Evolutionary conservation across 2,329 filamentous ascomycete genomes (phyloP).

Genomic region (Ambrosiella xylebori): DNA sequence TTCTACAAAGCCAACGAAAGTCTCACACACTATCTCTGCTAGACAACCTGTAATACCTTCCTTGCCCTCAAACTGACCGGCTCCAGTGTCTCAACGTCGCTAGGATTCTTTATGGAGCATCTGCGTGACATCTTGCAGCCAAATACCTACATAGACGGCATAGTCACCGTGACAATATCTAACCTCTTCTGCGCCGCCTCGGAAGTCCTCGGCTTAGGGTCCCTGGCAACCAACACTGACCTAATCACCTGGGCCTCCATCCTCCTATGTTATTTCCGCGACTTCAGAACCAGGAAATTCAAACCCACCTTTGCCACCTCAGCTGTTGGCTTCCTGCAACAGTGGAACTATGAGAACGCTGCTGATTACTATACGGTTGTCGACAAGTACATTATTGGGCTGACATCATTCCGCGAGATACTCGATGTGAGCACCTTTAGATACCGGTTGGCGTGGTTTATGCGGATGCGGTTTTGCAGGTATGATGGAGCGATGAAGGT

Average conservation of each 20-base stretch:
- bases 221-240: conserved; percentile 7
- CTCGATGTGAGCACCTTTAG: neutral
- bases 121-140: neutral
- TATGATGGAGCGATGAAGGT: neutral
- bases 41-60: conserved; percentile 9
- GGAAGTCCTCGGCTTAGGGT: neutral
- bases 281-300: conserved; percentile 6
- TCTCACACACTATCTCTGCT: conserved; percentile 6
- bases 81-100: neutral
- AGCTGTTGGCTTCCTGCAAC: neutral
- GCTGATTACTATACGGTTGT: conserved; percentile 1
- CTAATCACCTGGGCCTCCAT: conserved; percentile 7
- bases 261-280: conserved; percentile 3
- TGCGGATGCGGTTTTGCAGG: conserved; percentile 4
- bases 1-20: neutral
- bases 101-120: conserved; percentile 4
- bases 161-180: neutral
- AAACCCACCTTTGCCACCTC: conserved; percentile 5
- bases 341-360: conserved; percentile 4
- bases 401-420: neutral
- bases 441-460: conserved; percentile 2
- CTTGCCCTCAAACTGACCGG: conserved; percentile 3
- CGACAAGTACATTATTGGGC: conserved; percentile 8
- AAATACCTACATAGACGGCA: neutral
- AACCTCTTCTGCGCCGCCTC: conserved; percentile 2